These are phyloP conservation scores for Eutrema japonicum DNA, from an alignment of 345 rosid genomes.

Conservation along the genomic window DNA sequence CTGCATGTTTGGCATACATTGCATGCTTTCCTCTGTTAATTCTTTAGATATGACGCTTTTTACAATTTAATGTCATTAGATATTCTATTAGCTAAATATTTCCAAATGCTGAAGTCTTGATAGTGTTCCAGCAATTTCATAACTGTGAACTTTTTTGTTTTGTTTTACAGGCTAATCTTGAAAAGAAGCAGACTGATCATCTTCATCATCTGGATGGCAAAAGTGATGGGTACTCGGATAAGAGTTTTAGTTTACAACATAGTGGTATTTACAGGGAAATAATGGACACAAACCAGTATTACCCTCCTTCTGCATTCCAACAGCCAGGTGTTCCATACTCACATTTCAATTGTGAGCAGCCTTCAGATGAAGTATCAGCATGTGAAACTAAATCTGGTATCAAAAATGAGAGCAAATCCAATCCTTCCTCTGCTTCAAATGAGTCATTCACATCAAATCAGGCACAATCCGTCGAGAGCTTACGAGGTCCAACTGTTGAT, in stretches of 20 bases:
- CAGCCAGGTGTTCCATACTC: conserved; percentile 43
- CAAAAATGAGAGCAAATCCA: conserved; percentile 56
- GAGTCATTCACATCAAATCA: conserved; percentile 66
- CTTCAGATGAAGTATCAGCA: conserved; percentile 57
- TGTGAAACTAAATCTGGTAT: conserved; percentile 54
- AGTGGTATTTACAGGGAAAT: conserved; percentile 46
- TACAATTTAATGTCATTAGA: neutral
- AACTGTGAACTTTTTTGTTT: conserved; percentile 29
- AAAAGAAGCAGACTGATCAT: conserved; percentile 50
- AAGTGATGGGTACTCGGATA: conserved; percentile 49
- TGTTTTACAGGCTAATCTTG: conserved; percentile 53
- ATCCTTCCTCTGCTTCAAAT: conserved; percentile 52
- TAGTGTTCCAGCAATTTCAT: conserved; percentile 11
- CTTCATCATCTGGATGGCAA: conserved; percentile 49
- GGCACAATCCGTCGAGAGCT: conserved; percentile 53
- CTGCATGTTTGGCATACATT: conserved; percentile 2
- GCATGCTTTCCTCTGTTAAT: conserved; percentile 8
- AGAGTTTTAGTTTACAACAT: conserved; percentile 51
- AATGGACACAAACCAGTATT: conserved; percentile 44
- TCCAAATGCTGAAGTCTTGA: neutral
- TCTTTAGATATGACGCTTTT: conserved; percentile 3
- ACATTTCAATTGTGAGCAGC: conserved; percentile 43
- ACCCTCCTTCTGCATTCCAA: conserved; percentile 40
- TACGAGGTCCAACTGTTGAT: conserved; percentile 46
- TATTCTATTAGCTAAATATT: conserved; percentile 3